Conservation (phyloP, 257 asterid species). For the Forsythia suspensa region DNA sequence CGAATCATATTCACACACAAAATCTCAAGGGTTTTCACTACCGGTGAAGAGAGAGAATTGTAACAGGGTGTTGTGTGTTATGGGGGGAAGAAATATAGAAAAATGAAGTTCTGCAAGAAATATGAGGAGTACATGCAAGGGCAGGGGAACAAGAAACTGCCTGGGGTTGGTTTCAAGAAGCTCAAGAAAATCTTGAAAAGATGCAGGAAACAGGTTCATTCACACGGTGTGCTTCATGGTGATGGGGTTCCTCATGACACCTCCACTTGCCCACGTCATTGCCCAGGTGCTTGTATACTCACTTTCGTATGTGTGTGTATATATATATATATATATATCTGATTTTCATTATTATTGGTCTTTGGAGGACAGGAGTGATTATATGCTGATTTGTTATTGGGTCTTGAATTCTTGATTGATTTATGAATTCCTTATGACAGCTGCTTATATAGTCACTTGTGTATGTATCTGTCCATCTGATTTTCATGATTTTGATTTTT, state of each 20-base stretch:
- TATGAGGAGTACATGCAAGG: slow-evolving; percentile 85
- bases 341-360: neutral
- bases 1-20: neutral
- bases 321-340: neutral
- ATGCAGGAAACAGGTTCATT: slow-evolving; percentile 49
- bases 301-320: neutral
- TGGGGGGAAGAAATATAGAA: neutral
- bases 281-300: slow-evolving; percentile 49
- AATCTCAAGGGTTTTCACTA: neutral
- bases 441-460: neutral
- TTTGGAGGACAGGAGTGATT: neutral
- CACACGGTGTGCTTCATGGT: slow-evolving; percentile 3
- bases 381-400: neutral
- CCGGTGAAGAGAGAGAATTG: neutral
- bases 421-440: neutral
- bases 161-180: slow-evolving; percentile 78
- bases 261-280: slow-evolving; percentile 63
- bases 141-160: slow-evolving; percentile 62
- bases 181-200: slow-evolving; percentile 80
- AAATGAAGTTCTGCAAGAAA: slow-evolving; percentile 92
- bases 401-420: neutral
- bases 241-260: slow-evolving; percentile 13
- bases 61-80: neutral
- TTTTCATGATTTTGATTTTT: neutral
- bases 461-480: neutral